Evolutionary conservation across 805 yeast genomes (phyloP).

Genomic region (Candida manassasensis): DNA sequence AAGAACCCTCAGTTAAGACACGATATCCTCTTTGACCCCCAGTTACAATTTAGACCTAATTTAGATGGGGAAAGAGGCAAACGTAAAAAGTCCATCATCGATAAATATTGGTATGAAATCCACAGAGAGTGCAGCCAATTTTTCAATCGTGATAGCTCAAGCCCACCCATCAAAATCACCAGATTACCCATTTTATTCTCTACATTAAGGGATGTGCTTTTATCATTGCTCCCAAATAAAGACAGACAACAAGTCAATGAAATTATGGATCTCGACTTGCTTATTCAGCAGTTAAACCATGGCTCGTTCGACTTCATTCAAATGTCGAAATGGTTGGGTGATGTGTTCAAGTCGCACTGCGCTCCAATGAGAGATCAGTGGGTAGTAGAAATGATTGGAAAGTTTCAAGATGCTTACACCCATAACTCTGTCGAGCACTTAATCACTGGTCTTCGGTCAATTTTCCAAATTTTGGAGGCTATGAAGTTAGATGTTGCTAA

Average conservation of each 20-base stretch:
- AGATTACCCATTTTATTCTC: conserved; percentile 66
- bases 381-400: conserved; percentile 75
- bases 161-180: conserved; percentile 25
- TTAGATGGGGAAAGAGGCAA: conserved; percentile 87
- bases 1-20: conserved; percentile 91
- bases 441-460: conserved; percentile 71
- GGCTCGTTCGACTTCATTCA: conserved; percentile 70
- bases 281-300: conserved; percentile 68
- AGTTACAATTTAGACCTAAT: conserved; percentile 85
- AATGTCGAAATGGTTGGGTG: conserved; percentile 69
- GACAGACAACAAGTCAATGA: conserved; percentile 65
- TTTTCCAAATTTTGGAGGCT: conserved; percentile 82
- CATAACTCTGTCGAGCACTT: conserved; percentile 45
- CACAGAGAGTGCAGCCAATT: conserved; percentile 58
- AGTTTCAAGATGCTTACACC: conserved; percentile 49
- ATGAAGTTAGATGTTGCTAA: conserved; percentile 95
- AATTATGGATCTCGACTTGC: conserved; percentile 69
- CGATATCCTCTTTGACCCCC: conserved; percentile 89
- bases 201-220: conserved; percentile 72
- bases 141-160: conserved; percentile 13
- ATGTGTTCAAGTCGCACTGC: conserved; percentile 80
- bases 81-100: conserved; percentile 69
- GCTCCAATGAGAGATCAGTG: conserved; percentile 93
- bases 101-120: conserved; percentile 79
- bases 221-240: conserved; percentile 71